These are phyloP conservation scores for Thalassiosira exigua DNA, from an alignment of 352 stramenopile species.

Conservation along the genomic window DNA sequence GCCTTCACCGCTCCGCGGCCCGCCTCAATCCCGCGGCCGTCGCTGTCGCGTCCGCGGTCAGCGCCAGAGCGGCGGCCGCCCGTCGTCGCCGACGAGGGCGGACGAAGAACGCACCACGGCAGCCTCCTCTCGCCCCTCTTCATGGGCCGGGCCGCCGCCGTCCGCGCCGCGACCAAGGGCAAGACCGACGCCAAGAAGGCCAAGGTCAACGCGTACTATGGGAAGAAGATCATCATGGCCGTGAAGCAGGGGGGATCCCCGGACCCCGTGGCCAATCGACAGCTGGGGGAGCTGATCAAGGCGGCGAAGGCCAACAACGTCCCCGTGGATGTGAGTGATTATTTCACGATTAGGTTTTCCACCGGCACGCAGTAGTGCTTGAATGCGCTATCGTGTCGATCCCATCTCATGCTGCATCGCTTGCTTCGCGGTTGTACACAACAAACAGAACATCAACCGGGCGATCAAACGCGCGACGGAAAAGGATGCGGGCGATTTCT, in stretches of 20 bases:
- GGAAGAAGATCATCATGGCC: conserved; percentile 89
- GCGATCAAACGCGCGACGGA: conserved; percentile 84
- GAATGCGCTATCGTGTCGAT: too few species aligned
- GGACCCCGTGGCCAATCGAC: conserved; percentile 79
- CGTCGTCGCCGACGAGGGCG: too few species aligned
- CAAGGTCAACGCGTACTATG: conserved; percentile 83
- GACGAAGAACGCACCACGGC: too few species aligned
- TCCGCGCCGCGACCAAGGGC: conserved; percentile 74
- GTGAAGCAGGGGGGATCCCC: conserved; percentile 82
- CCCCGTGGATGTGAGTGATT: conserved; percentile 80
- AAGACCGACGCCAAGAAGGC: conserved; percentile 83
- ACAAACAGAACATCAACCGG: conserved; percentile 87
- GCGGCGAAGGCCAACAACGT: conserved; percentile 85
- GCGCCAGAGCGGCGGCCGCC: not conserved
- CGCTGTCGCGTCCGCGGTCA: not conserved
- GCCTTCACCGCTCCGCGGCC: conserved; percentile 31
- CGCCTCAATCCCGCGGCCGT: not conserved
- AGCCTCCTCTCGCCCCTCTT: conserved; percentile 51
- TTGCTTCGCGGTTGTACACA: too few species aligned
- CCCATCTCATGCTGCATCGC: conserved; percentile 3
- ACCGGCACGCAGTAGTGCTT: too few species aligned
- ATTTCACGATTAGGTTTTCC: too few species aligned
- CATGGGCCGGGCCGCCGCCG: conserved; percentile 81
- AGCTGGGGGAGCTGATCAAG: conserved; percentile 83
- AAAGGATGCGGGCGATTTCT: conserved; percentile 82